These are phyloP conservation scores for Euphrasia arctica DNA, from an alignment of 305 asterid species.

Conservation along the genomic window DNA sequence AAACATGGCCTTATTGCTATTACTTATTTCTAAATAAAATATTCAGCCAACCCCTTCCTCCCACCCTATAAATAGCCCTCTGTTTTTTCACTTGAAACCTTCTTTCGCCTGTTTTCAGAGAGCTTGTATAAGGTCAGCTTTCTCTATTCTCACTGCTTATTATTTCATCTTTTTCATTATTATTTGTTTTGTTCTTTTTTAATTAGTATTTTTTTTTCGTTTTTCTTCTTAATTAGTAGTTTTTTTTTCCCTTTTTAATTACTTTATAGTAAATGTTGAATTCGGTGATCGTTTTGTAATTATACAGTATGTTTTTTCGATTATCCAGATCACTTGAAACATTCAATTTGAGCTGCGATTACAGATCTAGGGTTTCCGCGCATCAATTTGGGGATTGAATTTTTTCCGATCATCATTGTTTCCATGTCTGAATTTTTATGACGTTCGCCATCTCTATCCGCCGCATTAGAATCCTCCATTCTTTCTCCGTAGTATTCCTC, in stretches of 20 bases:
- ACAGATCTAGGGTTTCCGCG: conserved; percentile 26
- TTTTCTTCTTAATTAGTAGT: neutral
- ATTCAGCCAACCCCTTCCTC: conserved; percentile 19
- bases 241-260: neutral
- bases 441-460: conserved; percentile 33
- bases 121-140: conserved; percentile 31
- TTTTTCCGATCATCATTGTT: conserved; percentile 6
- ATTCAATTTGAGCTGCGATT: conserved; percentile 12
- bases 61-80: conserved; percentile 38
- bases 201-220: neutral
- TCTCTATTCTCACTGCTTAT: neutral
- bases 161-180: neutral
- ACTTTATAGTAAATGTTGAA: neutral
- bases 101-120: conserved; percentile 30
- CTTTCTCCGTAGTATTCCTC: conserved; percentile 85
- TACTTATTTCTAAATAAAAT: neutral
- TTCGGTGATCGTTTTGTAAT: conserved; percentile 15
- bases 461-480: conserved; percentile 56
- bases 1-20: neutral
- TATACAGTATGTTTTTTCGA: neutral
- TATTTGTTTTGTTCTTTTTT: neutral
- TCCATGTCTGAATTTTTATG: conserved; percentile 41
- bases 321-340: conserved; percentile 26
- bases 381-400: neutral
- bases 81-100: neutral